A percentile compares a stretch with the other conserved stretches of the same genome.
Evolutionary conservation across 2,329 filamentous ascomycete genomes (phyloP).

Genomic region (Fusarium nematophilum): DNA sequence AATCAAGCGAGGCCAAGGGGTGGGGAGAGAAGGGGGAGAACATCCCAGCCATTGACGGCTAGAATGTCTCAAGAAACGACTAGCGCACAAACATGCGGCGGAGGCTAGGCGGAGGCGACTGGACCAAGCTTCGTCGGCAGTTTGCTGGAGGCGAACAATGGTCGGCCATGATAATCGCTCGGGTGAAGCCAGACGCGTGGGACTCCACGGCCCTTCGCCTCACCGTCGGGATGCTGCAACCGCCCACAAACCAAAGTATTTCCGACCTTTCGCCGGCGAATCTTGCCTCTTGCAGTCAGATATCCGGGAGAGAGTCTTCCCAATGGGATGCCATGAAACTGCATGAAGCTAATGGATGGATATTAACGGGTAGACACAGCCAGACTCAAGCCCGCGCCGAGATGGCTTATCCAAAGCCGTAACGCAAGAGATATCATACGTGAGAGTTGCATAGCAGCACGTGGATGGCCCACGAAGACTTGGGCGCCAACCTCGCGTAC

Average conservation of each 20-base stretch:
- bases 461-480: conserved; percentile 11
- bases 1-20: conserved; percentile 24
- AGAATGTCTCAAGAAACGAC: conserved; percentile 45
- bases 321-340: neutral
- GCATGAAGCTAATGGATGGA: conserved; percentile 6
- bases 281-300: conserved; percentile 4
- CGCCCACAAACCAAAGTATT: neutral
- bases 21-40: conserved; percentile 34
- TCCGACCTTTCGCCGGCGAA: neutral
- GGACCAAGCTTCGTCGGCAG: conserved; percentile 30
- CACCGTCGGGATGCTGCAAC: neutral
- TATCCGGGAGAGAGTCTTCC: neutral
- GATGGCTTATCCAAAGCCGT: conserved; percentile 18
- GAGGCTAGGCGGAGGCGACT: conserved; percentile 21
- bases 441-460: conserved; percentile 12
- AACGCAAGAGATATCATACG: conserved; percentile 20
- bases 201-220: conserved; percentile 10
- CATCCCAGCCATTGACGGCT: conserved; percentile 36
- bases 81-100: conserved; percentile 37
- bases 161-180: neutral
- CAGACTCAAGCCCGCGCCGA: conserved; percentile 15
- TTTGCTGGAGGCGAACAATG: conserved; percentile 18
- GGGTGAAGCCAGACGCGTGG: conserved; percentile 6
- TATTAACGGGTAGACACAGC: conserved; percentile 10
- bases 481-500: conserved; percentile 12